Percentiles rank a stretch among this genome's conserved stretches.
These are phyloP conservation scores for Tranzscheliella williamsii DNA, from an alignment of 1,284 basidiomycete species.

Conservation along the genomic window DNA sequence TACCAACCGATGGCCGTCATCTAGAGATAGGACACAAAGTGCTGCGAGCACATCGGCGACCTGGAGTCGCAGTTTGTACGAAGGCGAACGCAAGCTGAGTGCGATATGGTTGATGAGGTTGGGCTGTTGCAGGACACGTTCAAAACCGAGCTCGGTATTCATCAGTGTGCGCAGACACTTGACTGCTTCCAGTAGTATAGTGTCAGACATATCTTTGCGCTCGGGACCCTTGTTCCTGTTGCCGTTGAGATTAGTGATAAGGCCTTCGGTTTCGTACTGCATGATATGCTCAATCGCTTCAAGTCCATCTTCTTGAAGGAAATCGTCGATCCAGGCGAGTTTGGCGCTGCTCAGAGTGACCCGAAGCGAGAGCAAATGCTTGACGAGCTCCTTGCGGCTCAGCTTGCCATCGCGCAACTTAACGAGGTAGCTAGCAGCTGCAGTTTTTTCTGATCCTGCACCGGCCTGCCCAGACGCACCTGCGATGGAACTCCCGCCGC, in stretches of 20 bases:
- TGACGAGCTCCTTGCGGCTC: slow-evolving; percentile 63
- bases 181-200: slow-evolving; percentile 62
- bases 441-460: slow-evolving; percentile 12
- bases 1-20: slow-evolving; percentile 74
- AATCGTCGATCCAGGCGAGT: slow-evolving; percentile 76
- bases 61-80: slow-evolving; percentile 73
- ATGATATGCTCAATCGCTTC: slow-evolving; percentile 62
- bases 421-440: slow-evolving; percentile 13
- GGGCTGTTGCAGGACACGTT: slow-evolving; percentile 70
- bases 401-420: slow-evolving; percentile 28
- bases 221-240: slow-evolving; percentile 14
- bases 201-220: slow-evolving; percentile 49
- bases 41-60: slow-evolving; percentile 80
- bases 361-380: slow-evolving; percentile 79
- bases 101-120: slow-evolving; percentile 74
- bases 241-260: slow-evolving; percentile 9
- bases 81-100: slow-evolving; percentile 69
- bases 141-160: slow-evolving; percentile 82
- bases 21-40: slow-evolving; percentile 74
- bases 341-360: slow-evolving; percentile 83
- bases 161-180: slow-evolving; percentile 80
- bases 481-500: slow-evolving; percentile 15
- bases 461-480: slow-evolving; percentile 2
- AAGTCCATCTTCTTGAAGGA: slow-evolving; percentile 72
- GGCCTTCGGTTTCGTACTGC: slow-evolving; percentile 33